These are phyloP conservation scores for Starmera quercuum DNA, from an alignment of 805 yeast species.

Conservation along the genomic window DNA sequence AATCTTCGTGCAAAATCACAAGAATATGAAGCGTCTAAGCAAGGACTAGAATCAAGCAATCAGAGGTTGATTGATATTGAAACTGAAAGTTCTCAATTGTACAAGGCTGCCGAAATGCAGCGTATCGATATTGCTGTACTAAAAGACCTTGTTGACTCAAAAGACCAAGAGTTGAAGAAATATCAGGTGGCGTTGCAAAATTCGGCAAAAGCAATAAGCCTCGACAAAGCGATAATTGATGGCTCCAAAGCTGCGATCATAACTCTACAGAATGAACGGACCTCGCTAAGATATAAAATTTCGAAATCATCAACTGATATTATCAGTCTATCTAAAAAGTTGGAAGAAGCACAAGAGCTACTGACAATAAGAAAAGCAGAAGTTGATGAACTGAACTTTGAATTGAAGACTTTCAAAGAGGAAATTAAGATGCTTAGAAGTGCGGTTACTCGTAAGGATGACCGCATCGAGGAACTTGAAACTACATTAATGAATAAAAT, in stretches of 20 bases:
- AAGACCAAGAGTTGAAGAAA: conserved; percentile 1
- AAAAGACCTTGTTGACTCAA: neutral
- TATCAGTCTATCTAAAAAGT: neutral
- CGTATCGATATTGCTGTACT: neutral
- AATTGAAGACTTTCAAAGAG: conserved; percentile 8
- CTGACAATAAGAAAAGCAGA: conserved; percentile 19
- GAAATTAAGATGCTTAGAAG: conserved; percentile 6
- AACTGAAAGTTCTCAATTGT: neutral
- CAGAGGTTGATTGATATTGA: neutral
- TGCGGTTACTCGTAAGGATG: neutral
- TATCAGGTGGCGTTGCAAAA: neutral
- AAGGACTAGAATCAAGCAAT: neutral
- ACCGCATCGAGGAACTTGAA: neutral
- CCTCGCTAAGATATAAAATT: neutral
- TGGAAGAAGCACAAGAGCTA: conserved; percentile 11
- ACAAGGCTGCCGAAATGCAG: neutral
- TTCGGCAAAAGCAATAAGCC: conserved; percentile 2
- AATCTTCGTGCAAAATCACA: neutral
- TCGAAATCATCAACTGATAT: neutral
- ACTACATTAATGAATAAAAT: conserved; percentile 2
- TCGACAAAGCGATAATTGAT: conserved; percentile 3
- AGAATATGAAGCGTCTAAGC: neutral
- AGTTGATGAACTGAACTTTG: conserved; percentile 17
- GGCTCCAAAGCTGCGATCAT: conserved; percentile 7
- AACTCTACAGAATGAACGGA: neutral